A percentile compares a stretch with the other conserved stretches of the same genome.
These are phyloP conservation scores for Aureobasidium sp. DNA, from an alignment of 2,329 filamentous ascomycete species.

Conservation along the genomic window DNA sequence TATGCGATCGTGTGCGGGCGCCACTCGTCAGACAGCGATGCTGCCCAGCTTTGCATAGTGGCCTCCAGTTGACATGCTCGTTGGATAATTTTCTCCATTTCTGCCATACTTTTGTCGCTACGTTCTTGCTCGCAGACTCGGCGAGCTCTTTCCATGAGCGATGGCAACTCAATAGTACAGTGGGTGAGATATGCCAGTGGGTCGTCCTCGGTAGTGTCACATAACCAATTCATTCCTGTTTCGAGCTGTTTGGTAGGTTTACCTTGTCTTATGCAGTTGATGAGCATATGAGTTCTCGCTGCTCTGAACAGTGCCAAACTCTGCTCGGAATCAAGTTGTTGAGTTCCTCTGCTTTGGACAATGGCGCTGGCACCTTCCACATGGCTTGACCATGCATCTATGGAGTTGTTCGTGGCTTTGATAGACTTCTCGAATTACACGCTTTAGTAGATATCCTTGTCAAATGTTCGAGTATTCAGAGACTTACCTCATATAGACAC, in stretches of 20 bases:
- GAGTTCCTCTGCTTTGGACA: slow-evolving; percentile 39
- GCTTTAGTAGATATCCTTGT: neutral
- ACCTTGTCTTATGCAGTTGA: slow-evolving; percentile 15
- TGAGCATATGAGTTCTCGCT: slow-evolving; percentile 14
- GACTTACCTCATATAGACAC: slow-evolving; percentile 51
- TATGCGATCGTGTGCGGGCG: slow-evolving; percentile 9
- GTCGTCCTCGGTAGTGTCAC: slow-evolving; percentile 8
- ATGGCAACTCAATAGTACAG: slow-evolving; percentile 10
- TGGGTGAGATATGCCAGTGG: slow-evolving; percentile 2
- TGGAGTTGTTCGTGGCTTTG: slow-evolving; percentile 33
- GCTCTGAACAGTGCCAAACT: slow-evolving; percentile 15
- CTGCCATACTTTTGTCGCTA: neutral
- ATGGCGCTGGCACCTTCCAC: slow-evolving; percentile 54
- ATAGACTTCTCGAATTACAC: slow-evolving; percentile 7
- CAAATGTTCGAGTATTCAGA: fast-evolving
- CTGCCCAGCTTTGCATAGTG: slow-evolving; percentile 11
- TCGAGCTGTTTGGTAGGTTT: slow-evolving; percentile 2
- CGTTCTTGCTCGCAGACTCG: neutral
- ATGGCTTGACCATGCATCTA: slow-evolving; percentile 50
- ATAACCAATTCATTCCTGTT: slow-evolving; percentile 7
- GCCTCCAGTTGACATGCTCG: slow-evolving; percentile 7
- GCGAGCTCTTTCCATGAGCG: neutral
- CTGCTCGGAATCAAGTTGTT: slow-evolving; percentile 26
- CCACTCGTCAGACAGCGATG: slow-evolving; percentile 9
- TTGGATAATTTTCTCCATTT: slow-evolving; percentile 4